Evolutionary conservation across 768 basidiomycete species (phyloP), one percentile per base, ranked within the genome.

Genomic region (Suillus sp.): DNA sequence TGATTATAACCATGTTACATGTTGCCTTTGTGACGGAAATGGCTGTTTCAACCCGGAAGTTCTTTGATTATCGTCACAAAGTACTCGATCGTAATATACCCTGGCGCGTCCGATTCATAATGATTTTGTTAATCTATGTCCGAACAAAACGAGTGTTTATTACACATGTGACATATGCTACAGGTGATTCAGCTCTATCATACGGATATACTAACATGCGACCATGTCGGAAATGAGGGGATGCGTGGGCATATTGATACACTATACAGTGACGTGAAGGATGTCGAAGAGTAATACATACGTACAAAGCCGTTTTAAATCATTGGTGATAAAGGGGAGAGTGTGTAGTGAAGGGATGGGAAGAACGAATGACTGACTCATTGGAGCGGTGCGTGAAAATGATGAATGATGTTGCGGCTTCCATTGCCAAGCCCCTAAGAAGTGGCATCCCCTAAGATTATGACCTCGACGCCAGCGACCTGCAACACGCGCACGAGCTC

Each of bases 281-380:
- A 55, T 35, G 14, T 16, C 22, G 35, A 38, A 38, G 37, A 16
- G 22, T 25, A 20, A 20, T 40, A 40, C 56, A 57, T 57, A 27
- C 9, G 27, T 57, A 20, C 18, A 57, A 20, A 57, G 38, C 20
- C 27, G 37, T 38, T 18, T 57, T 40, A 27, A 27, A 18, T 30
- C 18, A 18, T 27, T 16, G 56, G 56, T 40, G 38, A 57, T 57
- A 57, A 57, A 18, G 37, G 38, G 56, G 37, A 27, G 22, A 6
- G 10, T 18, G 6, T 40, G 56, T 1, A 27, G 25, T 27, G 37
- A 37, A 38, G 7, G 55, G 55, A 37, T 37, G 16, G 25, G 37
- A 56, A 27, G 55, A 56, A 56, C 37, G 55, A 30, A 10, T 40
- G 56, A 57, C 38, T 57, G 34, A 57, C n/a, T n/a, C n/a, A n/a